Evolutionary conservation across 805 yeast species (phyloP), one percentile per base, ranked within the genome.

Genomic region (Wickerhamomyces chambardii): DNA sequence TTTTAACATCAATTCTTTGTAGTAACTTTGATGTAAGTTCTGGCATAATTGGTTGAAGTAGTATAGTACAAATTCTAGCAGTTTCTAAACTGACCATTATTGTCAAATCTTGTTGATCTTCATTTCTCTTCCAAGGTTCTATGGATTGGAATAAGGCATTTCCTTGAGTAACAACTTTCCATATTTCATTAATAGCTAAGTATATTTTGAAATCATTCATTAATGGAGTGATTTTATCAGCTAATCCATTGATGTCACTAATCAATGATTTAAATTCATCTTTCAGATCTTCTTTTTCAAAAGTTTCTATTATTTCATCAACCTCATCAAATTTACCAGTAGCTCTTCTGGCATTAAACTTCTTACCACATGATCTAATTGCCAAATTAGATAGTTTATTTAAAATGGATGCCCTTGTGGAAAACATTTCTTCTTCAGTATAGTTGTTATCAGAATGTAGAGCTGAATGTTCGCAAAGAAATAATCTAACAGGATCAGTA

Each of bases 311-410:
- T 11, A 24, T 24, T 12, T 24, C 26, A 9, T 34, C 33, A 5
- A 37, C 16, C 1, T 30, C 7, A 2, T 37, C 42, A 18, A 37
- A 32, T 10, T 38, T 38, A 1, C n/a, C 16, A 31, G 51, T 37
- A 57, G 84, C 71, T 24, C 74, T 53, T 11, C 50, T 50, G 15
- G 84, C 63, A 48, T 68, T 57, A 48, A 90, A 90, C 37, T 78
- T 75, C 25, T 69, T 64, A 1, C 89, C 84, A 36, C 94, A 77
- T 26, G 78, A 71, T 40, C 98, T 66, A 41, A 79, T 72, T 16
- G 82, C 65, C 33, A 89, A 63, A 50, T 90, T 92, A 31, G 92
- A 87, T 59, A 79, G 79, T 53, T 89, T 89, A 40, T 86, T 85
- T 37, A 85, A 77, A 29, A 90, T 63, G 45, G 76, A 73, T 25